Conservation (phyloP, 139 green algal genomes). For the Auxenochlorella pyrenoidosa region DNA sequence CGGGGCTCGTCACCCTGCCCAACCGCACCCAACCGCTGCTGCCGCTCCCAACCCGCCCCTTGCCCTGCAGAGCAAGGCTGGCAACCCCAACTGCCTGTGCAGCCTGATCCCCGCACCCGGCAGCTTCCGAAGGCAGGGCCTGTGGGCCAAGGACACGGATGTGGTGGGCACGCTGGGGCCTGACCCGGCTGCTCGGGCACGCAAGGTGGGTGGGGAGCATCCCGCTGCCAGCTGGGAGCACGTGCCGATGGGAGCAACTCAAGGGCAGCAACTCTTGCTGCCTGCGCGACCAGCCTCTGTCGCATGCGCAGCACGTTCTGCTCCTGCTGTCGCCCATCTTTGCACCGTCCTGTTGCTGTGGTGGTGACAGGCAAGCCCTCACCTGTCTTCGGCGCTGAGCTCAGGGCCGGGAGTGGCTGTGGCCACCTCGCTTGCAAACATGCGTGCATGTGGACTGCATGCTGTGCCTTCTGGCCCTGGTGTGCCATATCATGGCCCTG, state of each 20-base stretch:
- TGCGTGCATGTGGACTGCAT: not conserved
- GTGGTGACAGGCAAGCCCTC: too few relatives aligned
- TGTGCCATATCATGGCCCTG: not conserved
- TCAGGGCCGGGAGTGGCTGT: too few relatives aligned
- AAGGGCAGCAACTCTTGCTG: not conserved
- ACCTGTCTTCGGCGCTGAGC: too few relatives aligned
- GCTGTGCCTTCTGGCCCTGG: not conserved
- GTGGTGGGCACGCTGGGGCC: conserved; percentile 52
- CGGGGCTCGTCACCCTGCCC: not conserved
- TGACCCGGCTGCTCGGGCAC: conserved; percentile 43
- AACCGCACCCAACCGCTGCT: conserved; percentile 4
- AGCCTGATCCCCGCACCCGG: conserved; percentile 62
- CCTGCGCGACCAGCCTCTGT: not conserved
- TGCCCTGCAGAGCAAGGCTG: conserved; percentile 53
- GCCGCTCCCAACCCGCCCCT: not conserved
- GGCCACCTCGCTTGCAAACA: too few relatives aligned
- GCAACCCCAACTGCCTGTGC: conserved; percentile 81
- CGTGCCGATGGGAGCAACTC: not conserved
- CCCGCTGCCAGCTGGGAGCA: not conserved
- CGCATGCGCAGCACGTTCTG: too few relatives aligned
- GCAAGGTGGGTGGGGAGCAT: conserved; percentile 32
- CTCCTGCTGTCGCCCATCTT: too few relatives aligned
- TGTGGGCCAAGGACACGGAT: conserved; percentile 81
- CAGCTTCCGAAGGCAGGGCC: conserved; percentile 64
- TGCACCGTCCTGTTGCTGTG: too few relatives aligned